These are phyloP conservation scores for Zelonia costaricensis DNA, from an alignment of 208 protist species.

Conservation along the genomic window DNA sequence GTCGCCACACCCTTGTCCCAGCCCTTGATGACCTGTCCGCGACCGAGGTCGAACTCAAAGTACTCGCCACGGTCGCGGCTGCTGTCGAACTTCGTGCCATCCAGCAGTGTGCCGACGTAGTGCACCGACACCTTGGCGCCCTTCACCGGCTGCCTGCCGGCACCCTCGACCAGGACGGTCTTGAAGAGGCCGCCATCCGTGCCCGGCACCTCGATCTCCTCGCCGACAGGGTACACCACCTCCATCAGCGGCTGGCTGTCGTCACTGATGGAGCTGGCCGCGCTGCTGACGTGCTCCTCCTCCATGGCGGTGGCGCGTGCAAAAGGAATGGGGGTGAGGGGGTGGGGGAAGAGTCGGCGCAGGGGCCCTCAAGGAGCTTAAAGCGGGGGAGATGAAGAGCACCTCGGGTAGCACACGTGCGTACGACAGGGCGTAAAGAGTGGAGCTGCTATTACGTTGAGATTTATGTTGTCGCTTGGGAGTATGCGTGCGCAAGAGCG, in stretches of 20 bases:
- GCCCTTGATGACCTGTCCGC: constrained; percentile 91
- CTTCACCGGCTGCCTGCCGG: constrained; percentile 61
- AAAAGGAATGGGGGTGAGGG: neutral
- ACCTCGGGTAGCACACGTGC: no score
- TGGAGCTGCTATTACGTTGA: no score
- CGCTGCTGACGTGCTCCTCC: constrained; percentile 9
- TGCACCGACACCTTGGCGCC: constrained; percentile 88
- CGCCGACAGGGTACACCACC: constrained; percentile 70
- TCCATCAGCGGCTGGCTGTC: constrained; percentile 72
- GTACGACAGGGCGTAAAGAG: no score
- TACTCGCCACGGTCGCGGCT: constrained; percentile 78
- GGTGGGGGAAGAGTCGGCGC: no score
- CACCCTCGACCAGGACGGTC: constrained; percentile 82
- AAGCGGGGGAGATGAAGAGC: no score
- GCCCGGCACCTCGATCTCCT: constrained; percentile 70
- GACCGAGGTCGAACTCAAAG: constrained; percentile 88
- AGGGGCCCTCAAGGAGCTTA: no score
- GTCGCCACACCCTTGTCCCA: constrained; percentile 92
- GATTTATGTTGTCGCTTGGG: no score
- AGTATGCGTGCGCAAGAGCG: no score
- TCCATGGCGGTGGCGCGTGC: constrained; percentile 8
- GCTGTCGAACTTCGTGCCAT: constrained; percentile 91
- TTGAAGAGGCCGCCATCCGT: constrained; percentile 77
- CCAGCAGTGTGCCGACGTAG: constrained; percentile 86
- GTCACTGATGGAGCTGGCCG: constrained; percentile 41